phyloP scores from a whole-genome alignment of 345 rosid species.

The Eucalyptus guilfoylei region DNA sequence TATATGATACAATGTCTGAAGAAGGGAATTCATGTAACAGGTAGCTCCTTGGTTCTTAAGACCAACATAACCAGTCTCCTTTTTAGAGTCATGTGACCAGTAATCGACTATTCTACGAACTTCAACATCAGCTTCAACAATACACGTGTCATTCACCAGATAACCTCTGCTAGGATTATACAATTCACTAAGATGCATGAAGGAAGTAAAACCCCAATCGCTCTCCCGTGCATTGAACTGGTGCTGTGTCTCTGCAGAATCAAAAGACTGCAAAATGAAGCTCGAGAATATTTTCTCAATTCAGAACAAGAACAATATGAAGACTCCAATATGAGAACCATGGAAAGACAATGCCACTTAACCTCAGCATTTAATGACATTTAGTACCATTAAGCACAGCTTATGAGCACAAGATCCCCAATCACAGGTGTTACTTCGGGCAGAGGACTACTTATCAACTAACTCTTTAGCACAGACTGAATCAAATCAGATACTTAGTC shows the following conservation, averaged over 20 bases:
- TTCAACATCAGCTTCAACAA: constrained; percentile 48
- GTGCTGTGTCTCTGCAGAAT: constrained; percentile 39
- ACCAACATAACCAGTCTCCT: constrained; percentile 57
- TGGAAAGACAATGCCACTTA: not conserved
- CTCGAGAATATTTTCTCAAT: not conserved
- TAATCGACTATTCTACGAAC: constrained; percentile 39
- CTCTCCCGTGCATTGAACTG: constrained; percentile 39
- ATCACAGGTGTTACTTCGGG: not conserved
- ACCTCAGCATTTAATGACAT: not conserved
- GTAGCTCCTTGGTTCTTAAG: constrained; percentile 65
- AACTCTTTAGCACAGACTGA: not conserved
- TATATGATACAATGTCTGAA: constrained; percentile 43
- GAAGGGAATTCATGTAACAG: constrained; percentile 55
- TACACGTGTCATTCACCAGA: constrained; percentile 29
- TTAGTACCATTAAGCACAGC: not conserved
- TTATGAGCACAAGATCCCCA: not conserved
- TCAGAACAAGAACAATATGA: not conserved
- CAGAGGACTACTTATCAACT: not conserved
- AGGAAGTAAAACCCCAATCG: constrained; percentile 57
- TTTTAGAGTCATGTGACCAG: constrained; percentile 49
- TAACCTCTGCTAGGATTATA: constrained; percentile 40
- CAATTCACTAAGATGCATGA: constrained; percentile 42
- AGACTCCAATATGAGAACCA: not conserved
- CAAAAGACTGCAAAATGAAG: not conserved
- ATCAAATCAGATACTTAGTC: not conserved